Evolutionary conservation across 441 rosid species (phyloP).

Genomic region (Sinapis alba): DNA sequence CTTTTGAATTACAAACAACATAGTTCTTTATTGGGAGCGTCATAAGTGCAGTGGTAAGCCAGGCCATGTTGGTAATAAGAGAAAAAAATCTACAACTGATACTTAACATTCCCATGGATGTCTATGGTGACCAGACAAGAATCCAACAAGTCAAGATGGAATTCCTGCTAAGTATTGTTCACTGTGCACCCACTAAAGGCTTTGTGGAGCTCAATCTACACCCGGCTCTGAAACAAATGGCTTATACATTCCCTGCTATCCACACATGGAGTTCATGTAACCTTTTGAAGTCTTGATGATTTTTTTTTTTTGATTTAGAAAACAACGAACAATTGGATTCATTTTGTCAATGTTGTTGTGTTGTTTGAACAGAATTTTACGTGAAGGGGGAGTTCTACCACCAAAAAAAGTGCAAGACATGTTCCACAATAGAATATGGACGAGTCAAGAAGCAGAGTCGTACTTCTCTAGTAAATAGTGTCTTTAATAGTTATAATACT

Average conservation of each 20-base stretch:
- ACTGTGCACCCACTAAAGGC: conserved; percentile 62
- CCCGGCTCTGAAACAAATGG: conserved; percentile 57
- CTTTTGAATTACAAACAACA: conserved; percentile 64
- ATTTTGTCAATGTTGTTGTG: background rate
- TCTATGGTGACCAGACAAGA: background rate
- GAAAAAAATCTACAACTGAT: background rate
- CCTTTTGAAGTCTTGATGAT: conserved; percentile 1
- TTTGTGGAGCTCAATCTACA: conserved; percentile 81
- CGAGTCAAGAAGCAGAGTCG: conserved; percentile 59
- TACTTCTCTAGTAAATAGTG: background rate
- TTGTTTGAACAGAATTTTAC: conserved; percentile 60
- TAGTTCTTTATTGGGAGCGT: background rate
- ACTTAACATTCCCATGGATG: background rate
- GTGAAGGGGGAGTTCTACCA: conserved; percentile 89
- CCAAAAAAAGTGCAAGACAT: conserved; percentile 86
- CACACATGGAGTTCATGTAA: conserved; percentile 79
- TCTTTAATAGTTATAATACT: background rate
- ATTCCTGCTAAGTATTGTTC: background rate
- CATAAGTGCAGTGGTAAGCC: background rate
- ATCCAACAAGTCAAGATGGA: background rate
- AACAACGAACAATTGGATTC: background rate
- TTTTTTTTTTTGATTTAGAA: background rate
- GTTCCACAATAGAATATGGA: conserved; percentile 81
- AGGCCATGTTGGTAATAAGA: background rate
- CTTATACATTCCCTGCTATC: conserved; percentile 55